A percentile compares a stretch with the other conserved stretches of the same genome.
phyloP scores from a whole-genome alignment of 2,329 filamentous ascomycete genomes.

The Chrysoporthe cubensis region DNA sequence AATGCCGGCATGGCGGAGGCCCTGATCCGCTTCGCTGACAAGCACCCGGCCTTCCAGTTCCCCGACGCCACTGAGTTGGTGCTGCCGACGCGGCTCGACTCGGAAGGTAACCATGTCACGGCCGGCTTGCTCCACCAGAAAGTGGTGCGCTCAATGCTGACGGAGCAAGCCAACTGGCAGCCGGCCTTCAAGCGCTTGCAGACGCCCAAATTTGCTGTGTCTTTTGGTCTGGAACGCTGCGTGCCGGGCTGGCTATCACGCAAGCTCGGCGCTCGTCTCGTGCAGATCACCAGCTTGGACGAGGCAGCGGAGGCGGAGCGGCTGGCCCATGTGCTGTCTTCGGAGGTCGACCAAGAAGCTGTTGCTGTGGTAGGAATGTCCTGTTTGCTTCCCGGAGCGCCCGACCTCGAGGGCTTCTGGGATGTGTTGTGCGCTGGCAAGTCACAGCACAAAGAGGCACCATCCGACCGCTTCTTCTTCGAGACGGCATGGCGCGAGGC shows the following conservation, averaged over 20 bases:
- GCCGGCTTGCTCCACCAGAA: neutral
- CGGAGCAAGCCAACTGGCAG: conserved; percentile 5
- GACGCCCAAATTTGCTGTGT: neutral
- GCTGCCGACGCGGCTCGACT: neutral
- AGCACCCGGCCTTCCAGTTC: neutral
- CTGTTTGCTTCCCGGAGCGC: conserved; percentile 40
- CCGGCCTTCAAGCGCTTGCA: neutral
- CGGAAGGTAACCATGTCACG: neutral
- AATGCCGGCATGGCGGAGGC: neutral
- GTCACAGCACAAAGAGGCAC: conserved; percentile 19
- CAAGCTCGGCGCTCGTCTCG: neutral
- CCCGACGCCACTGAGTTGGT: neutral
- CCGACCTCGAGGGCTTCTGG: conserved; percentile 29
- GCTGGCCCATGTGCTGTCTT: neutral
- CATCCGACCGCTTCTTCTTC: conserved; percentile 16
- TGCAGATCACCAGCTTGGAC: neutral
- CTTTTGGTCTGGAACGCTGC: conserved; percentile 2
- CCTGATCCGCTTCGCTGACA: conserved; percentile 6
- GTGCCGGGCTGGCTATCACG: neutral
- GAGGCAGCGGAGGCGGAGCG: neutral
- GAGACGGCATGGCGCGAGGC: conserved; percentile 21
- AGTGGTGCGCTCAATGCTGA: conserved; percentile 4
- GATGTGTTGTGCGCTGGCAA: conserved; percentile 25
- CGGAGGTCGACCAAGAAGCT: conserved; percentile 20
- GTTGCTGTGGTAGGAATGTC: conserved; percentile 44